Evolutionary conservation across 1,284 basidiomycete genomes (phyloP).

Genomic region (Ustilago curta): DNA sequence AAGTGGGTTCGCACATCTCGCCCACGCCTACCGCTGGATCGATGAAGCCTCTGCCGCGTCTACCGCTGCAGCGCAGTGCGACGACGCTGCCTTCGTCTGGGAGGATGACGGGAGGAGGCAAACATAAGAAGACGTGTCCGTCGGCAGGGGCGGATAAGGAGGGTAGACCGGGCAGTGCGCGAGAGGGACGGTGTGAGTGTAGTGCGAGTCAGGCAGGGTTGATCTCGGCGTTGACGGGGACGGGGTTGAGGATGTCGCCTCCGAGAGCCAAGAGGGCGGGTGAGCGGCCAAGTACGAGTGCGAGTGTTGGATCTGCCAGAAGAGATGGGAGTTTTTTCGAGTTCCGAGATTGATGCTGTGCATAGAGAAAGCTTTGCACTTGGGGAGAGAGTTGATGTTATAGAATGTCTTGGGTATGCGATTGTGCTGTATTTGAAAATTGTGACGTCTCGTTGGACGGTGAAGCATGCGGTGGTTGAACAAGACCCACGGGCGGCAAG

Average conservation of each 20-base stretch:
- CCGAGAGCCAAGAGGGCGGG: neutral
- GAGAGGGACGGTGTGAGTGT: neutral
- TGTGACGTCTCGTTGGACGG: no score
- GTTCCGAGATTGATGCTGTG: neutral
- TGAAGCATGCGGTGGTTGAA: slow-evolving; percentile 30
- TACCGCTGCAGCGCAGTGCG: slow-evolving; percentile 1
- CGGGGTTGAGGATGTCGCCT: neutral
- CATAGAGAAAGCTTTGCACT: neutral
- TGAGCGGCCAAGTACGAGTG: neutral
- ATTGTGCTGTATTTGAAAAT: neutral
- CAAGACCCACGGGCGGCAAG: slow-evolving; percentile 23
- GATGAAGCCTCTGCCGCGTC: slow-evolving; percentile 21
- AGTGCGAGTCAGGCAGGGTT: neutral
- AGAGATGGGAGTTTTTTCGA: neutral
- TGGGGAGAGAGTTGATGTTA: neutral
- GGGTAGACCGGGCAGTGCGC: neutral
- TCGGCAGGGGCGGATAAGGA: no score
- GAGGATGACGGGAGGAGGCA: no score
- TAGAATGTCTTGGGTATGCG: slow-evolving; percentile 7
- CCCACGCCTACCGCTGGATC: neutral
- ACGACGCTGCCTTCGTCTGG: no score
- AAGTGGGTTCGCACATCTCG: slow-evolving; percentile 15
- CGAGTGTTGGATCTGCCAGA: neutral
- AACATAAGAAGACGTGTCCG: no score
- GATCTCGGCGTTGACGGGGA: neutral